Base-by-base conservation (phyloP, 2,329 filamentous ascomycete genomes). In the Fusarium pilosicola region DNA sequence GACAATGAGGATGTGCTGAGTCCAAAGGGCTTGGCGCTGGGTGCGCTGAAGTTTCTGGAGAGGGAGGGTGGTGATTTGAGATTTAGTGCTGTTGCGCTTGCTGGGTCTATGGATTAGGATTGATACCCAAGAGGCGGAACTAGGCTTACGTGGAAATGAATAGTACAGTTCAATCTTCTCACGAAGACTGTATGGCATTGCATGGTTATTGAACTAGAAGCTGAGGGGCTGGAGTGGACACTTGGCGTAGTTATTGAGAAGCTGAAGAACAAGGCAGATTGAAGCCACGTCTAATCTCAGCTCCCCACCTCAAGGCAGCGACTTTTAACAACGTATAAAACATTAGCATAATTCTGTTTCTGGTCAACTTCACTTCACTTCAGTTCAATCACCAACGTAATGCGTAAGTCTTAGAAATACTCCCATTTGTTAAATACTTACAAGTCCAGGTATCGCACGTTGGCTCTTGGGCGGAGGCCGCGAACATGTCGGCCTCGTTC, bases 1-100 rank as follows among this genome's bases (percentile, higher is more conserved):
- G 82, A 83, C 3, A 86, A 86, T 42, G 93, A 95, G 81, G 93
- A 96, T 82, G 90, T 94, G 60, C 81, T 95, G 76, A 94, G 93
- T 80, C 87, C 92, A 64, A 91, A 89, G 81, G 95, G 94, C 14
- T 83, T 98, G 77, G 86, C 91, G 38, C 81, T 94, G 78, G 95
- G 95, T 3, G 85, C 86, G 46, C 77, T 89, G 45, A 87, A 86
- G 81, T 90, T 90, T 73, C 77, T 91, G 58, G 86, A 88, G 81
- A 81, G 87, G 24, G 88, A 87, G 68, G 87, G 86, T 7, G 87
- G 78, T 13, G 89, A 91, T 75, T 79, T 90, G 83, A 83, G 89
- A 65, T 90, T 90, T 76, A 90, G 88, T 68, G 88, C 87, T 62
- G 87, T 90, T 41, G 88, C 88, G 60, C 74, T 90, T 68, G 88